phyloP scores from a whole-genome alignment of 164 flowering plant species.

The Liriodendron chinense region DNA sequence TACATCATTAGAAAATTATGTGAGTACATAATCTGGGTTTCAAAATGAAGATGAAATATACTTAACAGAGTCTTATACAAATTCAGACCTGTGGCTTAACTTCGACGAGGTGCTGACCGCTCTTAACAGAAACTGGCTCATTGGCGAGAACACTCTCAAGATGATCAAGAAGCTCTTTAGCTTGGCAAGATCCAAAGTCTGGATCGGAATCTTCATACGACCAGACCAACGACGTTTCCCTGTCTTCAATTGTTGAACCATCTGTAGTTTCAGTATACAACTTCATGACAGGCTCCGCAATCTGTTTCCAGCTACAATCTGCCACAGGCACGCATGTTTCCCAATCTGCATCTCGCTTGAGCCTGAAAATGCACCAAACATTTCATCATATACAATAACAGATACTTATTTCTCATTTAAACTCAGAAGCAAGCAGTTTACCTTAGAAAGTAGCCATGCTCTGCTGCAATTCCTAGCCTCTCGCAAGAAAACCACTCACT shows the following conservation, averaged over 20 bases:
- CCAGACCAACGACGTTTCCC: conserved; percentile 67
- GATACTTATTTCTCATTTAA: background rate
- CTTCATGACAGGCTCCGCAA: conserved; percentile 69
- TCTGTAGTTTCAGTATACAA: conserved; percentile 77
- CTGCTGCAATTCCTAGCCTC: conserved; percentile 68
- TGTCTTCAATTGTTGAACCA: conserved; percentile 68
- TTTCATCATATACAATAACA: background rate
- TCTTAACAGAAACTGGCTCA: conserved; percentile 75
- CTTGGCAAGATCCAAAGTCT: conserved; percentile 79
- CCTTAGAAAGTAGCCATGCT: conserved; percentile 76
- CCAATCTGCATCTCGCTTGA: conserved; percentile 57
- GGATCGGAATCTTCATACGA: conserved; percentile 72
- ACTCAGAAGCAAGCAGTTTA: conserved; percentile 6
- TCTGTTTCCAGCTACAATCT: conserved; percentile 65
- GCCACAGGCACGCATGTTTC: conserved; percentile 50
- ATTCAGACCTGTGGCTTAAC: conserved; percentile 74
- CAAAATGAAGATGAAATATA: background rate
- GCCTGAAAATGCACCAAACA: conserved; percentile 7
- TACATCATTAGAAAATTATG: background rate
- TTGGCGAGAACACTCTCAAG: conserved; percentile 82
- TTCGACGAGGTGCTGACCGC: conserved; percentile 64
- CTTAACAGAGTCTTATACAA: background rate
- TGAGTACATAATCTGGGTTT: background rate
- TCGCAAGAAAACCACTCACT: conserved; percentile 67
- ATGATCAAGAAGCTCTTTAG: conserved; percentile 80